Evolutionary conservation across 2,329 filamentous ascomycete species (phyloP).

Genomic region (Pseudogymnoascus sp.): DNA sequence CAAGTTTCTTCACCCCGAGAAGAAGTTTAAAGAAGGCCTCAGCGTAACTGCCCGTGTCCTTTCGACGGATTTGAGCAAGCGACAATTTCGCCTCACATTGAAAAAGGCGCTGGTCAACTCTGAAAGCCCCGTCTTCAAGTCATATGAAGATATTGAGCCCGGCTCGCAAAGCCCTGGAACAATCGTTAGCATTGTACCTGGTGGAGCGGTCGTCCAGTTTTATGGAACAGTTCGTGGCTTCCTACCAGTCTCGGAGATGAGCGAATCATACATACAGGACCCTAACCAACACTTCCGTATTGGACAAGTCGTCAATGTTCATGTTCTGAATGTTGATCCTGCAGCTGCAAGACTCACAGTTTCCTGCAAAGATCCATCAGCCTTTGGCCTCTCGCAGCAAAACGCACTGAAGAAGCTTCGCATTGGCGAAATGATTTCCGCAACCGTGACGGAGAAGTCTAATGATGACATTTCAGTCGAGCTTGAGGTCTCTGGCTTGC

Average conservation of each 20-base stretch:
- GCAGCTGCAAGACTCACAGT: conserved; percentile 67
- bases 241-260: conserved; percentile 93
- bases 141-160: conserved; percentile 63
- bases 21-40: conserved; percentile 85
- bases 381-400: conserved; percentile 68
- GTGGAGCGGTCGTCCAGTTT: conserved; percentile 86
- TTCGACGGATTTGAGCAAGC: conserved; percentile 66
- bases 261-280: conserved; percentile 87
- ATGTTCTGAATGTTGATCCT: conserved; percentile 72
- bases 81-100: conserved; percentile 75
- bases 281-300: conserved; percentile 80
- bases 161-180: conserved; percentile 79
- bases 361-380: conserved; percentile 83
- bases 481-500: conserved; percentile 63
- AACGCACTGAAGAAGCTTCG: conserved; percentile 65
- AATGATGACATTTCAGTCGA: conserved; percentile 70
- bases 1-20: conserved; percentile 82
- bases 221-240: conserved; percentile 79
- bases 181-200: conserved; percentile 68
- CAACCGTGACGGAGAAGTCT: conserved; percentile 73
- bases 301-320: conserved; percentile 86
- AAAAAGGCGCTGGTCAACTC: conserved; percentile 95
- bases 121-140: conserved; percentile 68
- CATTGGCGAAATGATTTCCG: conserved; percentile 67
- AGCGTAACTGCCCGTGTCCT: conserved; percentile 79